A percentile compares a stretch with the other conserved stretches of the same genome.
Evolutionary conservation across 2,329 filamentous ascomycete genomes (phyloP).

Genomic region (Corynespora cassiicola): DNA sequence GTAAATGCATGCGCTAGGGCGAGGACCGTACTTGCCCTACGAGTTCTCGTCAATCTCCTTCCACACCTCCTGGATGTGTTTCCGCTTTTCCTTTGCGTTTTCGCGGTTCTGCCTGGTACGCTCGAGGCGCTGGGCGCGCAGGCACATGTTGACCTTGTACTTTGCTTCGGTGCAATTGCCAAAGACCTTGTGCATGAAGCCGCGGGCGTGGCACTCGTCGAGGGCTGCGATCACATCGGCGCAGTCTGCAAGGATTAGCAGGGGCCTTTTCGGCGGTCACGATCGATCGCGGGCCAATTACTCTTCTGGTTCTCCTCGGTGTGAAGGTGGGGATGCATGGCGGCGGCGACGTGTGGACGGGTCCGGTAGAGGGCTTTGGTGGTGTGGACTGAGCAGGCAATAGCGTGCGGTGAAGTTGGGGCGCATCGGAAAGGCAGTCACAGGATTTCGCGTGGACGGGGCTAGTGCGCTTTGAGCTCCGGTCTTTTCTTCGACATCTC

Average conservation of each 20-base stretch:
- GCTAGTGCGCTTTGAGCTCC: neutral
- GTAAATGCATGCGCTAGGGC: constrained; percentile 49
- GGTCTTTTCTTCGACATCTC: constrained; percentile 16
- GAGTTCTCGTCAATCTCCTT: constrained; percentile 77
- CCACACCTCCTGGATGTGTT: constrained; percentile 79
- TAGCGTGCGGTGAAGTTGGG: constrained; percentile 14
- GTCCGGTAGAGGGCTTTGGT: constrained; percentile 7
- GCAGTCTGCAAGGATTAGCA: constrained; percentile 69
- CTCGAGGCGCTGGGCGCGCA: constrained; percentile 80
- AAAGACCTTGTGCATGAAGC: constrained; percentile 89
- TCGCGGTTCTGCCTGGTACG: constrained; percentile 79
- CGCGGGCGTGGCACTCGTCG: constrained; percentile 91
- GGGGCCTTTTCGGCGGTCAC: constrained; percentile 7
- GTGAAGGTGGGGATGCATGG: constrained; percentile 97
- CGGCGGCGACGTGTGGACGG: constrained; percentile 31
- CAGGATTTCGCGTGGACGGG: neutral
- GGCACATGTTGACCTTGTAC: constrained; percentile 80
- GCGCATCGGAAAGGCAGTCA: constrained; percentile 21
- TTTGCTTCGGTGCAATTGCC: constrained; percentile 93
- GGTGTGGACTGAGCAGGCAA: constrained; percentile 12
- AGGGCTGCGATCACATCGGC: constrained; percentile 92
- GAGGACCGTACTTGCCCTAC: no score
- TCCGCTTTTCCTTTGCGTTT: constrained; percentile 69
- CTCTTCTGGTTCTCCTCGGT: constrained; percentile 84
- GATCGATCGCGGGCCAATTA: constrained; percentile 51